Evolutionary conservation across 2,329 filamentous ascomycete species (phyloP).

Genomic region (Phyllosticta paracitricarpa): DNA sequence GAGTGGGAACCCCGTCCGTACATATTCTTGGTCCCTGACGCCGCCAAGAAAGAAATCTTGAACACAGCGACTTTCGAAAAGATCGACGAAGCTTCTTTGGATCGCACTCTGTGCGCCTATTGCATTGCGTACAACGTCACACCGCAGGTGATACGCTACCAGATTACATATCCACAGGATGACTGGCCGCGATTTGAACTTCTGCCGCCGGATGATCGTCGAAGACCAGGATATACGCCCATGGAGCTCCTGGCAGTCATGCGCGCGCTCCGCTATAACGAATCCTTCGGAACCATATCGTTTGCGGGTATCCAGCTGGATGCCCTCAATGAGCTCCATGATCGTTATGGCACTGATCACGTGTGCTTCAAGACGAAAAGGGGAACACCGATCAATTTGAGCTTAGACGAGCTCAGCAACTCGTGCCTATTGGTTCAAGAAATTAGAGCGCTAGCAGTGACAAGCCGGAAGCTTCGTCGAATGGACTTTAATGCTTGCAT

Average conservation of each 20-base stretch:
- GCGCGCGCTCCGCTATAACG: slow-evolving; percentile 60
- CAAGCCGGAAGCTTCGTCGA: slow-evolving; percentile 51
- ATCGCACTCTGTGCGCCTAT: slow-evolving; percentile 59
- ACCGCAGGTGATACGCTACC: slow-evolving; percentile 55
- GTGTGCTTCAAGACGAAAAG: slow-evolving; percentile 49
- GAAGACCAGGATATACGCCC: slow-evolving; percentile 41
- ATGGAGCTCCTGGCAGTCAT: slow-evolving; percentile 61
- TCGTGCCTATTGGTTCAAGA: slow-evolving; percentile 58
- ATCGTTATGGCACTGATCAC: slow-evolving; percentile 51
- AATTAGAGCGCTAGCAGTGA: slow-evolving; percentile 55
- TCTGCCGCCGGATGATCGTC: slow-evolving; percentile 43
- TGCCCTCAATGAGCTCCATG: slow-evolving; percentile 50
- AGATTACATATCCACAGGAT: slow-evolving; percentile 37
- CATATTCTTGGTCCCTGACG: slow-evolving; percentile 49
- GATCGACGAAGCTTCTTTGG: slow-evolving; percentile 52
- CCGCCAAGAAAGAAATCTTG: slow-evolving; percentile 26
- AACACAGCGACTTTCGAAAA: slow-evolving; percentile 35
- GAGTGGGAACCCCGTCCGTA: slow-evolving; percentile 56
- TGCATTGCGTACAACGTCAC: slow-evolving; percentile 60
- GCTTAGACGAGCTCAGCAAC: slow-evolving; percentile 42
- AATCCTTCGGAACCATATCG: slow-evolving; percentile 57
- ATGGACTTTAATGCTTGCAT: slow-evolving; percentile 58
- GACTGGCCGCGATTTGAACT: slow-evolving; percentile 59
- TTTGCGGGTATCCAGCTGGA: slow-evolving; percentile 58
- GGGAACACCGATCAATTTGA: slow-evolving; percentile 46